Base-by-base conservation (phyloP, 1,284 basidiomycete genomes). In the Abortiporus biennis region DNA sequence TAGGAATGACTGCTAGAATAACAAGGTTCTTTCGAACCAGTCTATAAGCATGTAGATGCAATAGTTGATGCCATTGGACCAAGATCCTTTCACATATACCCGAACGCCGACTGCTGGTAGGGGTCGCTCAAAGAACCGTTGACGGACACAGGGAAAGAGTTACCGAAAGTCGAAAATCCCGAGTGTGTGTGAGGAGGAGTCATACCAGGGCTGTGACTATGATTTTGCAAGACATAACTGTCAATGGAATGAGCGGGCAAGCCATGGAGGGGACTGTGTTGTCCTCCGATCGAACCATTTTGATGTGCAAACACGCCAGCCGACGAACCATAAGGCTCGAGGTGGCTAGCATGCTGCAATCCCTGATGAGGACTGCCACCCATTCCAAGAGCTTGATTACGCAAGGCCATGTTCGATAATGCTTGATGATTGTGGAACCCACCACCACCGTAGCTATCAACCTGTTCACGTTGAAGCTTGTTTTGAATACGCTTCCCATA, bases 401-500 rank as follows among this genome's bases (percentile, higher is more conserved):
- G 67, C 34, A 83, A 63, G 16, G 68, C 65, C 64, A 81, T 72
- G 54, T 74, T 79, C 47, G 75, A 68, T 47, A 84, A 66, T n/a
- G 69, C 64, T 48, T 76, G 76, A 54, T 80, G 82, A 52, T 71
- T 74, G 48, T 76, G 71, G 50, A 77, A 72, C 55, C 74, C 76
- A 33, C 72, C 71, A 25, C 65, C 64, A 41, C 67, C 74, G 49
- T 72, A 84, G 50, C 74, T 78, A 52, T 89, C 86, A 66, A 82
- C 73, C 59, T 92, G 88, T 67, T 94, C 90, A 43, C 92, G 87
- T 64, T 95, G 92, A 43, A 97, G 72, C 69, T 96, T 96, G 71
- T 92, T 93, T 67, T 96, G 93, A 56, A 97, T 97, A 41, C 94
- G 85, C 72, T 97, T 97, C 55, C 93, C 93, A 57, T 97, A 97